phyloP scores from a whole-genome alignment of 2,329 filamentous ascomycete species.

The Myrmaecium sp. region DNA sequence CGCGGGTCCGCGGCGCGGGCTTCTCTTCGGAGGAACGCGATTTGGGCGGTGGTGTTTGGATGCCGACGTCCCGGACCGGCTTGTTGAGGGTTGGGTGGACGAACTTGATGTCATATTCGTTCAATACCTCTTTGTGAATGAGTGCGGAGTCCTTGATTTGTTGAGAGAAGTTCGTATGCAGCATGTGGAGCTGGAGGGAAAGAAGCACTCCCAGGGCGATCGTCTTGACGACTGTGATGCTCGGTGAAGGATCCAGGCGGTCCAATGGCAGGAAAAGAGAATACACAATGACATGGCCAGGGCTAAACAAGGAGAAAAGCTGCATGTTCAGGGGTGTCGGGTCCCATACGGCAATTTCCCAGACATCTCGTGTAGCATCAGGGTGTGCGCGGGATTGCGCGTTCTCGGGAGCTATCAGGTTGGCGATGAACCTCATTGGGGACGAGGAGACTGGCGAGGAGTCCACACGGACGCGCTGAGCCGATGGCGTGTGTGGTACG shows the following conservation, averaged over 20 bases:
- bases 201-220: constrained; percentile 60
- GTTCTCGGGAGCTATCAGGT: constrained; percentile 43
- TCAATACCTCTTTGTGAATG: constrained; percentile 80
- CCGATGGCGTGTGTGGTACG: constrained; percentile 63
- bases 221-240: constrained; percentile 69
- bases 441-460: constrained; percentile 64
- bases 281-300: constrained; percentile 82
- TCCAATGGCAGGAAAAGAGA: constrained; percentile 70
- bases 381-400: constrained; percentile 77
- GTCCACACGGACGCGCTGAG: constrained; percentile 73
- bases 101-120: constrained; percentile 92
- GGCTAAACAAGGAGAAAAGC: constrained; percentile 81
- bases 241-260: constrained; percentile 61
- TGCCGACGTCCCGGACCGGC: constrained; percentile 59
- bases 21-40: constrained; percentile 12
- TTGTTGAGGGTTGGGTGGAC: constrained; percentile 82
- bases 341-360: constrained; percentile 90
- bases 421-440: constrained; percentile 58
- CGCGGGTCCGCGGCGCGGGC: constrained; percentile 16
- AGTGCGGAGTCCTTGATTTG: constrained; percentile 72
- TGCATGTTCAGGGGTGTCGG: constrained; percentile 69
- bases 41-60: constrained; percentile 59
- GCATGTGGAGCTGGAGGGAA: constrained; percentile 56
- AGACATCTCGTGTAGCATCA: constrained; percentile 69
- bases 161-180: constrained; percentile 61